phyloP scores from a whole-genome alignment of 148 eudicot species.

The Fagopyrum tataricum region DNA sequence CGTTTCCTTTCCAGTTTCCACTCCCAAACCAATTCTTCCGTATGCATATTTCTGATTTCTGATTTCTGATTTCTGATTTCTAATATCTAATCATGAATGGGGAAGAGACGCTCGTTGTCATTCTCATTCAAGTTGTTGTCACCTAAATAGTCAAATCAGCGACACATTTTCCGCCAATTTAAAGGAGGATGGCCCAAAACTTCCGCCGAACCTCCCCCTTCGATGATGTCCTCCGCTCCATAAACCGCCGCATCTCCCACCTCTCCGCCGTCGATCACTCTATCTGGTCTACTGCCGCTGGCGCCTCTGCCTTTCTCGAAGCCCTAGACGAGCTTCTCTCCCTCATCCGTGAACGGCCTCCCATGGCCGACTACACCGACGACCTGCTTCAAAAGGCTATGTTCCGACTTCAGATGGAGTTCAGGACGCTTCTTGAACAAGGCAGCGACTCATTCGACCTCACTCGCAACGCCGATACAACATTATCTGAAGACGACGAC shows the following conservation, averaged over 20 bases:
- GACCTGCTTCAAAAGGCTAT: slow-evolving; percentile 57
- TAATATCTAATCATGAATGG: slow-evolving; percentile 37
- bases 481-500: slow-evolving; percentile 21
- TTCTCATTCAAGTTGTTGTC: slow-evolving; percentile 76
- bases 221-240: slow-evolving; percentile 33
- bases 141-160: slow-evolving; percentile 81
- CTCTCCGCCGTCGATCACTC: slow-evolving; percentile 43
- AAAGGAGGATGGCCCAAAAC: slow-evolving; percentile 21
- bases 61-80: too few relatives aligned
- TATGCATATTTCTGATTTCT: too few relatives aligned
- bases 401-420: slow-evolving; percentile 70
- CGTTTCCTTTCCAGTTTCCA: background rate
- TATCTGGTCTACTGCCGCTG: slow-evolving; percentile 52
- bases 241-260: slow-evolving; percentile 51
- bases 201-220: slow-evolving; percentile 17
- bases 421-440: slow-evolving; percentile 39
- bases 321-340: slow-evolving; percentile 47
- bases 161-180: slow-evolving; percentile 57
- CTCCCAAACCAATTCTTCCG: too few relatives aligned
- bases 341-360: slow-evolving; percentile 40
- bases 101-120: slow-evolving; percentile 60
- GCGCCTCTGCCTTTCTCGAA: slow-evolving; percentile 46
- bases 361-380: slow-evolving; percentile 52
- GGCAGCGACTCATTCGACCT: slow-evolving; percentile 42
- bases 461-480: slow-evolving; percentile 8